Base-by-base conservation (phyloP, 2,329 filamentous ascomycete species). In the Stachybotrys chartarum region DNA sequence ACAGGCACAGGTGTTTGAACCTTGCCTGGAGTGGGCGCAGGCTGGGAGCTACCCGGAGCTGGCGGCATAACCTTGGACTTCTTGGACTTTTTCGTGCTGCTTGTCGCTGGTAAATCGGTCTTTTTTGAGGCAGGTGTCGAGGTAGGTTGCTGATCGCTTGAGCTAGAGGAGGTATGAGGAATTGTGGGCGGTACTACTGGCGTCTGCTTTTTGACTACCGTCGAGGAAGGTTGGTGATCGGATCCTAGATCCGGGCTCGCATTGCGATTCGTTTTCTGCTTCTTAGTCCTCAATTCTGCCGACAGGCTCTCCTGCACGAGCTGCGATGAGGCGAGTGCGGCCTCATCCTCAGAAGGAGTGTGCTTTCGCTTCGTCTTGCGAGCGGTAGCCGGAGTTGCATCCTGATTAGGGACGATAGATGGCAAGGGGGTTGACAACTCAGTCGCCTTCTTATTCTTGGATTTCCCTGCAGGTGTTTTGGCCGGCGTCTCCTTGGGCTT, bases 241-340 rank as follows among this genome's bases (percentile, higher is more conserved):
- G 68, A 70, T 32, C 70, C 69, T 8, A 72, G 62, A 50, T 71
- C 71, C 6, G 66, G 69, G 60, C 71, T 73, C 18, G 60, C 65
- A 42, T 49, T 55, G 53, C 68, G 64, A 30, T 59, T 61, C 44
- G 66, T 69, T 61, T 70, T 73, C 56, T 71, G 72, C 61, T 73
- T 70, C 64, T 74, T 73, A 24, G 74, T 66, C 64, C 77, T 78
- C 58, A 71, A 68, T n/a, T 67, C 63, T 5, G 69, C 68, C 7
- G 67, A 68, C 46, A 64, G 60, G 54, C 58, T 66, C 58, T 75
- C 69, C 50, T 64, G 60, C 52, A 60, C 59, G n/a, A 72, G 62
- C 55, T 75, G 72, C 55, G 68, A 63, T 6, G 68, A 63, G 11
- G 67, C 67, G 16, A 67, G 67, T 7, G 64, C 58, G 14, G 70